Conservation (phyloP, 2,329 filamentous ascomycete genomes). For the Nothopassalora personata region DNA sequence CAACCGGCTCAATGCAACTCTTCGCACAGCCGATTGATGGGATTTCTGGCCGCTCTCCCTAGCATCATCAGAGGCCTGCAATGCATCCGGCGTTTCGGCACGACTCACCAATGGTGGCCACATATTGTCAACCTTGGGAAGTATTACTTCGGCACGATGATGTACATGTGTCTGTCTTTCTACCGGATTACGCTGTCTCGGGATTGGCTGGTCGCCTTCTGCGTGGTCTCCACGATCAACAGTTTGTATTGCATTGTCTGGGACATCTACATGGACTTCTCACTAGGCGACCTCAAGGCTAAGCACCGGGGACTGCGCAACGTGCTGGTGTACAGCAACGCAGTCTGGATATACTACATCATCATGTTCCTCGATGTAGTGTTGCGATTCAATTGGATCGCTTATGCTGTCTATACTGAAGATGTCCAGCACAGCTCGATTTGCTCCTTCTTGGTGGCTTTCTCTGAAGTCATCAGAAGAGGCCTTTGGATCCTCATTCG, state of each 20-base stretch:
- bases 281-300: conserved; percentile 69
- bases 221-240: conserved; percentile 76
- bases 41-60: conserved; percentile 78
- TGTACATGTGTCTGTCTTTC: conserved; percentile 71
- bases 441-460: conserved; percentile 70
- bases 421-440: conserved; percentile 77
- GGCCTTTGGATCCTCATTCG: conserved; percentile 90
- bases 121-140: conserved; percentile 91
- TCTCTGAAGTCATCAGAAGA: conserved; percentile 76
- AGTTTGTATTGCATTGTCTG: conserved; percentile 79
- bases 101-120: conserved; percentile 82
- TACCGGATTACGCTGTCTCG: conserved; percentile 65
- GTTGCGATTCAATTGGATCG: conserved; percentile 88
- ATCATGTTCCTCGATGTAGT: conserved; percentile 81
- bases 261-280: conserved; percentile 94
- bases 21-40: conserved; percentile 71
- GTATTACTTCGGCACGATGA: conserved; percentile 77
- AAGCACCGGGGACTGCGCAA: conserved; percentile 61
- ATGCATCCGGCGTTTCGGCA: conserved; percentile 81
- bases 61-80: conserved; percentile 88
- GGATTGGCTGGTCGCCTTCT: conserved; percentile 64
- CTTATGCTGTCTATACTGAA: conserved; percentile 78
- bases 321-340: conserved; percentile 67
- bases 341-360: conserved; percentile 74
- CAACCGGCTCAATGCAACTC: conserved; percentile 77